These are phyloP conservation scores for Rhizoctonia solani DNA, from an alignment of 1,284 basidiomycete genomes.

Conservation along the genomic window DNA sequence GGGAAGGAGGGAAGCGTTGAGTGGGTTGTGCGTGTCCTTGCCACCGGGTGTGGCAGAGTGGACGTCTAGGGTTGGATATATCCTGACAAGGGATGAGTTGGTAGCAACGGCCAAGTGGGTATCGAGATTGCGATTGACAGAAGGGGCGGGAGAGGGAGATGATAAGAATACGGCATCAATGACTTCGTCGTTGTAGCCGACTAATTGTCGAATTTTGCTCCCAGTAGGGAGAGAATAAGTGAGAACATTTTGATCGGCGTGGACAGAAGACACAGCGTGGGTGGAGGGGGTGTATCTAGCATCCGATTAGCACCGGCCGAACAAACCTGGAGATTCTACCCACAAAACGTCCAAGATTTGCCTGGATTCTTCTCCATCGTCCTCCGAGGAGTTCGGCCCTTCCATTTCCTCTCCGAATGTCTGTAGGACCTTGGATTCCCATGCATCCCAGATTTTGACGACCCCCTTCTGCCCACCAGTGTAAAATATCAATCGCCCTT, in stretches of 20 bases:
- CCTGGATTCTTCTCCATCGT: constrained; percentile 74
- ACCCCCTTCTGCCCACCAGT: constrained; percentile 89
- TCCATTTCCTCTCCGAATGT: constrained; percentile 60
- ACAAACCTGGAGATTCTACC: constrained; percentile 45
- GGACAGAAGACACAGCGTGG: constrained; percentile 80
- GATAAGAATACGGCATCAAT: constrained; percentile 85
- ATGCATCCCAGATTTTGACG: constrained; percentile 81
- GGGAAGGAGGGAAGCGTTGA: constrained; percentile 80
- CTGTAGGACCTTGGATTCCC: constrained; percentile 65
- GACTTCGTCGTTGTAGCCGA: constrained; percentile 98
- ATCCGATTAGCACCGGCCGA: constrained; percentile 40
- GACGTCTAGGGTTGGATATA: constrained; percentile 67
- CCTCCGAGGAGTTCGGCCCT: constrained; percentile 42
- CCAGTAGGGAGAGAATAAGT: constrained; percentile 75
- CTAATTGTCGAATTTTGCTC: constrained; percentile 77
- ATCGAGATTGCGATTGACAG: constrained; percentile 48
- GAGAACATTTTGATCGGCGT: constrained; percentile 96
- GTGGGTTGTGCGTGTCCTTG: constrained; percentile 45
- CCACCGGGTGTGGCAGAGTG: background rate
- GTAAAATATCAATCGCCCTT: constrained; percentile 65
- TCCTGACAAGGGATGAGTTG: constrained; percentile 89
- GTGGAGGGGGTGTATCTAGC: constrained; percentile 67
- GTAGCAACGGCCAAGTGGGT: constrained; percentile 90
- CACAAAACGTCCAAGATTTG: constrained; percentile 75
- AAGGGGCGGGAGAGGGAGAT: constrained; percentile 44